Percentiles rank a stretch among this genome's conserved stretches.
phyloP scores from a whole-genome alignment of 352 stramenopile species.

The Phytophthora pini region DNA sequence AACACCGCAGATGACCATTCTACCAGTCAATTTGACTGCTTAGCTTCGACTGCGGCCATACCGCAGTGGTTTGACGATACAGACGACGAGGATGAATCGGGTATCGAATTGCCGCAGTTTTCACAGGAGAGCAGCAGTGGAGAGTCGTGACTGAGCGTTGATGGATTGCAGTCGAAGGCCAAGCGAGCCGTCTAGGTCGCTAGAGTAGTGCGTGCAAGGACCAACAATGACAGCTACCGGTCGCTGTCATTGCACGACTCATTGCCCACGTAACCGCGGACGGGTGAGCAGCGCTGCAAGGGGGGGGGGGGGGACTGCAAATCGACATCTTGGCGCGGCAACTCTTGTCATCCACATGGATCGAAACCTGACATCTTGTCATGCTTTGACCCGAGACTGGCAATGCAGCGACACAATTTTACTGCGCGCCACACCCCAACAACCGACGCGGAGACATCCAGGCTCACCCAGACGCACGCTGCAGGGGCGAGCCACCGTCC shows the following conservation, averaged over 20 bases:
- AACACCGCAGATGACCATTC: constrained; percentile 1
- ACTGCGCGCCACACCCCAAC: not conserved
- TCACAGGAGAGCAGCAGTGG: not conserved
- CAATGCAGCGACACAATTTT: not conserved
- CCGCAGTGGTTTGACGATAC: constrained; percentile 28
- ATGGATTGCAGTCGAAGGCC: too few species aligned
- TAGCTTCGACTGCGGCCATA: not conserved
- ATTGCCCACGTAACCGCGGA: not conserved
- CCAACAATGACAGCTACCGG: too few species aligned
- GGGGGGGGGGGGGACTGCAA: constrained; percentile 8
- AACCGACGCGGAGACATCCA: constrained; percentile 1
- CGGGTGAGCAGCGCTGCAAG: constrained; percentile 9
- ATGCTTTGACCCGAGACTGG: not conserved
- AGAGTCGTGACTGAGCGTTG: too few species aligned
- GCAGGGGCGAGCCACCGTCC: constrained; percentile 18
- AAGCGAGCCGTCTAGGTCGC: too few species aligned
- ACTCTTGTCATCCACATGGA: constrained; percentile 5
- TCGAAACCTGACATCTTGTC: too few species aligned
- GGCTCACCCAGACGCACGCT: constrained; percentile 28
- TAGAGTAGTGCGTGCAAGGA: too few species aligned
- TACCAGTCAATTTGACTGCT: not conserved
- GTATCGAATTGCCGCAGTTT: constrained; percentile 4
- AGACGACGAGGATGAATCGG: constrained; percentile 17
- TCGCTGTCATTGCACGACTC: too few species aligned
- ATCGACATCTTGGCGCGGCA: constrained; percentile 14